These are phyloP conservation scores for Aureobasidium pullulans DNA, from an alignment of 2,329 filamentous ascomycete genomes.

Conservation along the genomic window DNA sequence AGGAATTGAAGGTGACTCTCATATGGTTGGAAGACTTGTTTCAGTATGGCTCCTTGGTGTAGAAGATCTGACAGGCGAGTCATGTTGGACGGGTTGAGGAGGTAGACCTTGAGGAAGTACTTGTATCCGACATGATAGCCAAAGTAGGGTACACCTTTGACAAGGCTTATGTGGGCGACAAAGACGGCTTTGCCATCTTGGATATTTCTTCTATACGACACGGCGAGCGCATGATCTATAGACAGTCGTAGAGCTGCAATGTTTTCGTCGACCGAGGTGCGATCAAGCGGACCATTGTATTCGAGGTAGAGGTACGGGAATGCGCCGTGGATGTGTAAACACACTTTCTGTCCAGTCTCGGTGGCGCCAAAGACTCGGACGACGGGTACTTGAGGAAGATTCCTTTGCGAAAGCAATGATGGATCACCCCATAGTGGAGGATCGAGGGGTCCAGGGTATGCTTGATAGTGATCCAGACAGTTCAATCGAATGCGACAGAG, in stretches of 20 bases:
- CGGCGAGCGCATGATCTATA: constrained; percentile 81
- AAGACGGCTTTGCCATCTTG: constrained; percentile 63
- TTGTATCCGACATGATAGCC: constrained; percentile 90
- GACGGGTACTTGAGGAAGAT: constrained; percentile 70
- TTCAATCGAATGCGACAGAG: constrained; percentile 71
- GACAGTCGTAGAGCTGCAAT: constrained; percentile 73
- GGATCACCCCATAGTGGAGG: constrained; percentile 51
- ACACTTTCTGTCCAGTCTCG: constrained; percentile 91
- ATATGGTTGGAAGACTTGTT: constrained; percentile 77
- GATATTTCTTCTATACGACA: constrained; percentile 73
- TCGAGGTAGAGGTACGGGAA: constrained; percentile 94
- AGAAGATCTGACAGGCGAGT: constrained; percentile 81
- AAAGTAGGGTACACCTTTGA: constrained; percentile 93
- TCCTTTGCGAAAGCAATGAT: constrained; percentile 50
- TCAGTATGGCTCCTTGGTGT: constrained; percentile 80
- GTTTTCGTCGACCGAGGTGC: constrained; percentile 58
- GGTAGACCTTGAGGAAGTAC: constrained; percentile 89
- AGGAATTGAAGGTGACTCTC: constrained; percentile 91
- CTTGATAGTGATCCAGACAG: constrained; percentile 92
- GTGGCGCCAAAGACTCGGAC: constrained; percentile 88
- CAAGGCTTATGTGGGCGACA: constrained; percentile 82
- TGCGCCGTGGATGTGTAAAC: constrained; percentile 89
- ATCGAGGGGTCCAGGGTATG: constrained; percentile 69
- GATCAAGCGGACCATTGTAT: constrained; percentile 59
- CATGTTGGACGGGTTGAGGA: constrained; percentile 81